Percentiles rank a stretch among this genome's conserved stretches.
Evolutionary conservation across 2,329 filamentous ascomycete genomes (phyloP).

Genomic region (Microcyclospora pomicola): DNA sequence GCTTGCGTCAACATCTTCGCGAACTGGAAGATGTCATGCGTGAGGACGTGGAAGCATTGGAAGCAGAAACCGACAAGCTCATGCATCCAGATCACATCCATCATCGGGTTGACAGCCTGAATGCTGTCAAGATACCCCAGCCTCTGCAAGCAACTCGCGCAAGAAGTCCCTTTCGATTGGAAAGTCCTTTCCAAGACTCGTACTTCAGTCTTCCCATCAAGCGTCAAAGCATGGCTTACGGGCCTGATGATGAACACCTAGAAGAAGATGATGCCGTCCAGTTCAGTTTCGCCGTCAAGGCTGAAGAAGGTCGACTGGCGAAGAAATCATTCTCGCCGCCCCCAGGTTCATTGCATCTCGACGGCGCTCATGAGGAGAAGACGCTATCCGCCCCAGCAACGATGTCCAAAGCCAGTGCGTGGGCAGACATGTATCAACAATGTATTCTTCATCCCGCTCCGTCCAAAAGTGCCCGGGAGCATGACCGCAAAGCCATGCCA

Average conservation of each 20-base stretch:
- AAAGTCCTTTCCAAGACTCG: too few species aligned
- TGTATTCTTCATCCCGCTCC: constrained; percentile 5
- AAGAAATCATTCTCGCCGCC: neutral
- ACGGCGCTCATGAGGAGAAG: constrained; percentile 1
- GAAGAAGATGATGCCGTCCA: constrained; percentile 3
- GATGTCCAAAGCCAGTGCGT: constrained; percentile 8
- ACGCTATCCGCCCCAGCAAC: neutral
- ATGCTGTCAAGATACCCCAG: too few species aligned
- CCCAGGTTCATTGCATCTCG: neutral
- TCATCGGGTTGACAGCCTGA: neutral
- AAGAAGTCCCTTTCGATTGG: too few species aligned
- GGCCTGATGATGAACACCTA: neutral
- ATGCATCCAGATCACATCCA: neutral
- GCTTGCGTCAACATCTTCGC: constrained; percentile 9
- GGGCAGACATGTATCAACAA: constrained; percentile 8
- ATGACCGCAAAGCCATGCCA: constrained; percentile 1
- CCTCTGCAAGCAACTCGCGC: too few species aligned
- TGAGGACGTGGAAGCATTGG: constrained; percentile 5
- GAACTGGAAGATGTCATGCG: constrained; percentile 5
- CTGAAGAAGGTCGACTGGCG: constrained; percentile 1
- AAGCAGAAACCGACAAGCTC: constrained; percentile 7
- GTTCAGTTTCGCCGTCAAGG: neutral
- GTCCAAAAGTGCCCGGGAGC: neutral
- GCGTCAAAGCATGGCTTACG: neutral
- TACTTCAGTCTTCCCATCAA: too few species aligned